phyloP scores from a whole-genome alignment of 164 flowering plant species.

The Vitis riparia region DNA sequence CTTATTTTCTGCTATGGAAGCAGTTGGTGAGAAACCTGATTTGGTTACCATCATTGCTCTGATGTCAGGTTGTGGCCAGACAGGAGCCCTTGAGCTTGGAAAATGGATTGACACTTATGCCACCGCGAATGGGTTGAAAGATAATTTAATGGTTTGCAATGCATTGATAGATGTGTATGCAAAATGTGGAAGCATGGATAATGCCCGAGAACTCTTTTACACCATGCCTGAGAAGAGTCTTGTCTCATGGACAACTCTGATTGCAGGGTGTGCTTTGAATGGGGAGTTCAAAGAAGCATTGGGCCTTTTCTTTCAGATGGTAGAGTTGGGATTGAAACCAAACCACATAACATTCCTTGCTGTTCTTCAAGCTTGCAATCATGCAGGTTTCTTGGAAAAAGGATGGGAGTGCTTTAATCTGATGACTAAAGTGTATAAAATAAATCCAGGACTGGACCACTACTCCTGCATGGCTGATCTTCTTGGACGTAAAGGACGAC shows the following conservation, averaged over 20 bases:
- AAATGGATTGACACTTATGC: constrained; percentile 49
- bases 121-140: constrained; percentile 25
- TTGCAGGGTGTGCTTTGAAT: constrained; percentile 57
- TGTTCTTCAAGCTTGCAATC: constrained; percentile 66
- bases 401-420: constrained; percentile 46
- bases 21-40: constrained; percentile 57
- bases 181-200: constrained; percentile 55
- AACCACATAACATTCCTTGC: constrained; percentile 63
- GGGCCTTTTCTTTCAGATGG: constrained; percentile 41
- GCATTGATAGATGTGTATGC: constrained; percentile 69
- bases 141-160: constrained; percentile 42
- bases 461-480: constrained; percentile 65
- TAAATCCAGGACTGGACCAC: constrained; percentile 53
- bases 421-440: constrained; percentile 41
- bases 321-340: constrained; percentile 42
- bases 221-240: constrained; percentile 40
- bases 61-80: constrained; percentile 52
- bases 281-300: constrained; percentile 51
- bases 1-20: constrained; percentile 50
- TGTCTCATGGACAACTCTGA: constrained; percentile 71
- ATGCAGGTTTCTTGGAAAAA: constrained; percentile 57
- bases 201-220: constrained; percentile 43
- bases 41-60: constrained; percentile 51
- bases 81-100: constrained; percentile 58
- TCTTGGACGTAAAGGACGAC: constrained; percentile 55